phyloP scores from a whole-genome alignment of 352 stramenopile species.

The Thraustochytrium sp. region DNA sequence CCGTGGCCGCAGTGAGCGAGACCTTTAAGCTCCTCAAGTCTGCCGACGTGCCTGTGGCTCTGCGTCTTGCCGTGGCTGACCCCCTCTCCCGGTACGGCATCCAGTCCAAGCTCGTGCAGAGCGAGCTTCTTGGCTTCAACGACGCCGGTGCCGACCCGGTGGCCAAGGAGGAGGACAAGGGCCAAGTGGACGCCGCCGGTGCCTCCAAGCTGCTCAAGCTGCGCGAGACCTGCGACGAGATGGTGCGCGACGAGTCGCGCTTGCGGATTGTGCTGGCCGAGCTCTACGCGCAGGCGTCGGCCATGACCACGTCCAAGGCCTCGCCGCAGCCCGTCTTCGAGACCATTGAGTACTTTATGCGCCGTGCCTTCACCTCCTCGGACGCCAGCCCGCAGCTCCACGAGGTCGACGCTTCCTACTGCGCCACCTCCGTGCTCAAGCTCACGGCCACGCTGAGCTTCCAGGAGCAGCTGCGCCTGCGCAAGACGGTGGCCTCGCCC shows the following conservation, averaged over 20 bases:
- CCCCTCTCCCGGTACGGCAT: background rate
- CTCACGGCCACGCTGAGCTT: slow-evolving; percentile 59
- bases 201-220: background rate
- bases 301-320: background rate
- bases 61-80: background rate
- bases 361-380: background rate
- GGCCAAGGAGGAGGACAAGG: too few species aligned
- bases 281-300: background rate
- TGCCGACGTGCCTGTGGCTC: background rate
- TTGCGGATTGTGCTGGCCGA: background rate
- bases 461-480: slow-evolving; percentile 70
- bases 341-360: background rate
- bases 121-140: background rate
- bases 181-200: too few species aligned
- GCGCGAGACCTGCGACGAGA: background rate
- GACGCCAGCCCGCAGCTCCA: slow-evolving; percentile 51
- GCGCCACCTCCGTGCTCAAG: slow-evolving; percentile 62
- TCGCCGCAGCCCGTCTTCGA: background rate
- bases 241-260: background rate
- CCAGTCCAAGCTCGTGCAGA: background rate
- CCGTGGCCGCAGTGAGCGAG: background rate
- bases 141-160: background rate
- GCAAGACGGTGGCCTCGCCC: slow-evolving; percentile 67
- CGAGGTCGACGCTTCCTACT: slow-evolving; percentile 59
- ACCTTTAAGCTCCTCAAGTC: background rate